Evolutionary conservation across 305 asterid genomes (phyloP), one percentile per base, ranked within the genome.

Genomic region (Fraxinus sp.): DNA sequence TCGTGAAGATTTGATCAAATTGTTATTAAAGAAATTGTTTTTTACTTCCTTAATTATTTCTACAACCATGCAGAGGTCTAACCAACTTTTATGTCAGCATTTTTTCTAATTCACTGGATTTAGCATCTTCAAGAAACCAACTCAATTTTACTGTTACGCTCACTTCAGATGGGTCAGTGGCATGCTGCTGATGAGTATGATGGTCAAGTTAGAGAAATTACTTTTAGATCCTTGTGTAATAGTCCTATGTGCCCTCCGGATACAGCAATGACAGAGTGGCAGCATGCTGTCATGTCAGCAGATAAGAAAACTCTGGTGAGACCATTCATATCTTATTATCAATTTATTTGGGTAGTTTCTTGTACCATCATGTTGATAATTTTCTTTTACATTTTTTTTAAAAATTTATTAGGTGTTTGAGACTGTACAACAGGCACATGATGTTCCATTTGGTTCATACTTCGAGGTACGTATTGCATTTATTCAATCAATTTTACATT

Each of bases 181-280:
- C 89, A 88, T 85, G 90, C 91, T 62, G 90, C 96, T 28, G 94
- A 91, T 77, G 94, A 93, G 83, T 92, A 93, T 88, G 89, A 90
- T 74, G 99, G 99, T 77, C 93, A 87, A 86, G 92, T 95, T 79
- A 90, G 99, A 90, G 98, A 95, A 88, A 92, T 94, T 83, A 89
- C 91, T 72, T 91, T 89, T 82, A 92, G 93, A 88, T 86, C 92
- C 78, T 79, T 93, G 86, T 95, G 98, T 82, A 87, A 93, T 79
- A 93, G 94, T 83, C 97, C 98, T 28, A 90, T 95, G 95, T 95
- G 99, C 83, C 98, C 98, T 82, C 97, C 99, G 62, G 96, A 95
- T 89, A 94, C 97, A 76, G 94, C 97, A 80, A 90, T 95, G 88
- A 93, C 97, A 20, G 99, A 95, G 92, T 85, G 86, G 89, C 98